Evolutionary conservation across 2,329 filamentous ascomycete species (phyloP), one percentile per base, ranked within the genome.

Genomic region (Diaporthe velutina): DNA sequence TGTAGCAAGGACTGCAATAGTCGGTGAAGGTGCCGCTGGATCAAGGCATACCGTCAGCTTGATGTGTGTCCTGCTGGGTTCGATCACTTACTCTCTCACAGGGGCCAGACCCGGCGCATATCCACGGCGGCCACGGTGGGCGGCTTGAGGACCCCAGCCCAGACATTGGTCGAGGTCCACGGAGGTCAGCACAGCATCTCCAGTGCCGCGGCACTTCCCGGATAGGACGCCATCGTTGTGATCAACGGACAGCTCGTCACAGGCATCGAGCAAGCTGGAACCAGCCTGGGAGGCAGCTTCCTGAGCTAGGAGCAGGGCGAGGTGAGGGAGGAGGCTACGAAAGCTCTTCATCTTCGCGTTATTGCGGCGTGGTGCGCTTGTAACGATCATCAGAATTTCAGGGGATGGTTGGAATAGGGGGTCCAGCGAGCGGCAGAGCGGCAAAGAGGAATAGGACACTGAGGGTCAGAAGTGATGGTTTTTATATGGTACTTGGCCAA

Each of bases 81-180:
- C 19, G 30, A 12, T 30, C 2, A 40, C 74, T 73, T 64, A 75
- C 74, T 60, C 48, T 13, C 66, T 28, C n/a, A 33, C 25, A 15
- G 57, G 74, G 7, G 15, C 52, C 35, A 74, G 38, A 4, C 35
- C 57, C 22, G 40, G 15, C 28, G 40, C 38, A 28, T 25, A 19
- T 40, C 35, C 50, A 33, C 25, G 17, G 25, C 48, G 52, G 42
- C 42, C 13, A n/a, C 42, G 48, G 10, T 42, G 4, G 35, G 28
- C 33, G 13, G 17, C 25, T 45, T 25, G 12, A 57, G 71, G 38
- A 13, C 71, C 57, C 74, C 71, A 74, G 12, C 33, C 74, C 33
- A 75, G 50, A 54, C 74, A 75, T 13, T 45, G 55, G 35, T 60
- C 57, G 33, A 75, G 74, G 28, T 73, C 55, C 19, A 74, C 70